Conservation (phyloP, 202 grass and related monocot species). For the Hordeum pubiflorum region DNA sequence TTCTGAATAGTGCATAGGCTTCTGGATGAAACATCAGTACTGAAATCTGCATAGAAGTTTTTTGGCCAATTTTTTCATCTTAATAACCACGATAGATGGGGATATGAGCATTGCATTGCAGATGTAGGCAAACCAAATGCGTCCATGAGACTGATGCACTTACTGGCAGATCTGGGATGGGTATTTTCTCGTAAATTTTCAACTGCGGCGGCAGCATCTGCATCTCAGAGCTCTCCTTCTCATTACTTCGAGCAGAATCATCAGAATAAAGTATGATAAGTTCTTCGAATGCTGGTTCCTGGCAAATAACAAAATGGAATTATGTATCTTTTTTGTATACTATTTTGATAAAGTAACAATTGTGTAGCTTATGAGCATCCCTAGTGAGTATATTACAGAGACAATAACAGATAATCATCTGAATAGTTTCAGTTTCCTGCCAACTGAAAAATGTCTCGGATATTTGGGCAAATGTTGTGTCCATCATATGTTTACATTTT, state of each 20-base stretch:
- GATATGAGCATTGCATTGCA: not conserved
- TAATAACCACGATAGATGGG: not conserved
- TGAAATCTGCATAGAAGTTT: not conserved
- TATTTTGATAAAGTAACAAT: not conserved
- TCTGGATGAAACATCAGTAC: not conserved
- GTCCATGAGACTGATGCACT: conserved; percentile 15
- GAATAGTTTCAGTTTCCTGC: not conserved
- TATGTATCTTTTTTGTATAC: not conserved
- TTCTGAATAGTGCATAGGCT: not conserved
- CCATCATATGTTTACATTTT: not conserved
- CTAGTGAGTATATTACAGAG: not conserved
- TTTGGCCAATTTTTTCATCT: not conserved
- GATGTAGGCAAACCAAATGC: not conserved
- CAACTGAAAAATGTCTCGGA: not conserved
- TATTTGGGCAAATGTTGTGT: not conserved
- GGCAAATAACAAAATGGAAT: conserved; percentile 14
- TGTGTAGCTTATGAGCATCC: not conserved
- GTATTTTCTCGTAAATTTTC: conserved; percentile 95
- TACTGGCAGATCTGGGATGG: conserved; percentile 92
- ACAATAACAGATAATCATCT: conserved; percentile 10
- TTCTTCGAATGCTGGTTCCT: conserved; percentile 97
- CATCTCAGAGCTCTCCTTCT: conserved; percentile 42
- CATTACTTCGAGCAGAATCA: conserved; percentile 44
- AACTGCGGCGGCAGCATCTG: conserved; percentile 63
- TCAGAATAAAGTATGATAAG: conserved; percentile 87